Percentiles rank a stretch among this genome's conserved stretches.
Evolutionary conservation across 306 rosid genomes (phyloP).

Genomic region (Alnus rubra): DNA sequence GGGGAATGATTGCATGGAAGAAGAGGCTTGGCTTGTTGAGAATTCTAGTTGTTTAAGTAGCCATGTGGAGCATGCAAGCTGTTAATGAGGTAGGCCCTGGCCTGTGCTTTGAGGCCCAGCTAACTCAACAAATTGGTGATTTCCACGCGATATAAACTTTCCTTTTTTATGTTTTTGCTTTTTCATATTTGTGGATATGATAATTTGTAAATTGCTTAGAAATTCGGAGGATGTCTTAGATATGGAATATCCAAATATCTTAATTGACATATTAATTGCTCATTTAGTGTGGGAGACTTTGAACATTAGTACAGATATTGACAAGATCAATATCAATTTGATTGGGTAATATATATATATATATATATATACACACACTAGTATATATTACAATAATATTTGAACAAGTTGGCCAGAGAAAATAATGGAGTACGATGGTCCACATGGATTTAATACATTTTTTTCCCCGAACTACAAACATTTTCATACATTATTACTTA

Average conservation of each 20-base stretch:
- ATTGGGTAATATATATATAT: constrained; percentile 22
- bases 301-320: constrained; percentile 36
- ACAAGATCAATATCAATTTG: constrained; percentile 32
- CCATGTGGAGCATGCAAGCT: constrained; percentile 37
- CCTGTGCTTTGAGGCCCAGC: constrained; percentile 32
- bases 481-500: background rate
- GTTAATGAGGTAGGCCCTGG: constrained; percentile 59
- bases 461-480: background rate
- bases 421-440: constrained; percentile 32
- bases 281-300: constrained; percentile 29
- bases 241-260: constrained; percentile 6
- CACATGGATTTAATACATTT: constrained; percentile 16
- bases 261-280: constrained; percentile 32
- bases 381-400: constrained; percentile 29
- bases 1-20: constrained; percentile 18
- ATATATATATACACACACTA: too few species aligned
- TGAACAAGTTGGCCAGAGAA: constrained; percentile 15
- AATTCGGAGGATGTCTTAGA: constrained; percentile 6
- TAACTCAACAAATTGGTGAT: constrained; percentile 34
- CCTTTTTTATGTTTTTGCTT: background rate
- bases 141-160: constrained; percentile 17
- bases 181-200: constrained; percentile 13
- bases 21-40: constrained; percentile 29
- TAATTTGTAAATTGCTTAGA: background rate
- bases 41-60: constrained; percentile 45